Evolutionary conservation across 2,329 filamentous ascomycete species (phyloP).

Genomic region (Pezicula neosporulosa): DNA sequence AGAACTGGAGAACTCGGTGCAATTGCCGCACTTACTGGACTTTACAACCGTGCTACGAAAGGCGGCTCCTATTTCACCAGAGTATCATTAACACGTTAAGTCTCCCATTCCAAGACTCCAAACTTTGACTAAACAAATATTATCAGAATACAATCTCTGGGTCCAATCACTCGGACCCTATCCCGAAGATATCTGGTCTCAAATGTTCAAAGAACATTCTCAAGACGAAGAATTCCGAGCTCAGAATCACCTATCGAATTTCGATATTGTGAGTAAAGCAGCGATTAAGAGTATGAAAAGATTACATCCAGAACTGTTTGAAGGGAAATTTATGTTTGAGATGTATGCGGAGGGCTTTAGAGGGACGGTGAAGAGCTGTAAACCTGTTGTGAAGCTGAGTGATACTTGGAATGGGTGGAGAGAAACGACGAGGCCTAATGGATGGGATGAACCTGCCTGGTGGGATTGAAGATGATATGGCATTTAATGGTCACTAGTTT

Average conservation of each 20-base stretch:
- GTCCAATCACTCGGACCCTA: constrained; percentile 56
- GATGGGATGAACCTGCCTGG: constrained; percentile 42
- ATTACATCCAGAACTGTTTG: constrained; percentile 4
- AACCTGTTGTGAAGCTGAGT: constrained; percentile 4
- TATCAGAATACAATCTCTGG: constrained; percentile 51
- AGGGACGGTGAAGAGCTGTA: constrained; percentile 16
- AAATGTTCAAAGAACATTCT: constrained; percentile 6
- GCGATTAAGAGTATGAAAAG: constrained; percentile 2
- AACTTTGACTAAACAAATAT: too few species aligned
- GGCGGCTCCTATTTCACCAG: constrained; percentile 64
- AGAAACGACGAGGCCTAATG: constrained; percentile 38
- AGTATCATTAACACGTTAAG: constrained; percentile 48
- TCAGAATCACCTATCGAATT: constrained; percentile 5
- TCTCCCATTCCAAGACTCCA: too few species aligned
- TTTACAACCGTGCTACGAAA: constrained; percentile 55
- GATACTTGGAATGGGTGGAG: constrained; percentile 5
- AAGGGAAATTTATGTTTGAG: constrained; percentile 10
- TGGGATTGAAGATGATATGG: too few species aligned
- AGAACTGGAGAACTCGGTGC: constrained; percentile 66
- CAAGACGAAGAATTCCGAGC: constrained; percentile 1
- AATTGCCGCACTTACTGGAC: constrained; percentile 58
- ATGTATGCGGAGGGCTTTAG: constrained; percentile 5
- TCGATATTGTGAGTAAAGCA: constrained; percentile 3
- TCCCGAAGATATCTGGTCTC: constrained; percentile 45
- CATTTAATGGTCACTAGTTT: too few species aligned